Base-by-base conservation (phyloP, 2,329 filamentous ascomycete genomes). In the Cladosporium sp. region DNA sequence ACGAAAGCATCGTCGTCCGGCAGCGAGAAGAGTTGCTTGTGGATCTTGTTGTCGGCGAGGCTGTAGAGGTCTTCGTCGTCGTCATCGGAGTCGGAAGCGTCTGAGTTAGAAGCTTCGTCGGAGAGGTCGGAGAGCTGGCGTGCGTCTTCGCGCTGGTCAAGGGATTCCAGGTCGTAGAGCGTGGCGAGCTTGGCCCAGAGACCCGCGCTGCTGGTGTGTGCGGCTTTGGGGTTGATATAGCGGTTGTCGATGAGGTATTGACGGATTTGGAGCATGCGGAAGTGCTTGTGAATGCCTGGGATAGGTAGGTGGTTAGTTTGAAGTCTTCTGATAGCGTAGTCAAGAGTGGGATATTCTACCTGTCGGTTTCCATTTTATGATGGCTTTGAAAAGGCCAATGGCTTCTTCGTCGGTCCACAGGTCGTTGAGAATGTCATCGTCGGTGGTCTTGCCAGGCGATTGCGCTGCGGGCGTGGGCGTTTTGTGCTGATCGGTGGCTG, bases 321-420 rank as follows among this genome's bases (percentile, higher is more conserved):
- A 64, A 23, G 10, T 26, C 4, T 35, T 62, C 40, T 33, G 31
- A 8, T 26, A 26, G 23, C 23, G 23, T 35, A 1, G 1, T 21
- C 6, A 10, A n/a, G 18, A 1, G 2, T 2, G 12, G n/a, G 3
- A n/a, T 5, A 2, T 29, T 29, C 23, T 7, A 63, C 61, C 94
- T 49, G 94, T 94, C n/a, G 95, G 95, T 77, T 99, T 99, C 90
- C 91, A 97, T 75, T 89, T 86, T 69, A 98, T 93, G 70, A 98
- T 90, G 62, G 89, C 92, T 76, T 97, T 97, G 80, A 97, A 92
- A 0, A 99, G 84, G 49, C 92, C 93, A 1, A 92, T 93, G 70
- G 96, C 90, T 78, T 99, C 95, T 74, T 97, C 94, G 73, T 97
- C 93, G 4, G 93, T 97, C 95, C 95, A 99, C 29, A 89, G 86